Evolutionary conservation across 257 asterid species (phyloP).

Genomic region (Solanum verrucosum): DNA sequence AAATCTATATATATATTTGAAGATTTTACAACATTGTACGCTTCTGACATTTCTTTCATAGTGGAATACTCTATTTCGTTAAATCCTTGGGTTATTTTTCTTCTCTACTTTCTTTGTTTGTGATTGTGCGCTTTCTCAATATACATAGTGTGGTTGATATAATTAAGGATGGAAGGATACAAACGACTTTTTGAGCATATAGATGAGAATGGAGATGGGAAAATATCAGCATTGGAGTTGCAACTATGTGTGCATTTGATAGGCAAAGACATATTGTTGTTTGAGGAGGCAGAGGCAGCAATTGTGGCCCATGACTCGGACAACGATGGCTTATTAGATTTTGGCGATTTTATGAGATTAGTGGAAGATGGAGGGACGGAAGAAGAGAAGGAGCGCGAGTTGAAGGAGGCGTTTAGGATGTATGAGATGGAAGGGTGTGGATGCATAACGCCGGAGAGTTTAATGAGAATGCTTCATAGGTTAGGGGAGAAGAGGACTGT

Average conservation of each 20-base stretch:
- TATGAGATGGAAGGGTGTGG: conserved; percentile 48
- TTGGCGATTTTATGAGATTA: conserved; percentile 39
- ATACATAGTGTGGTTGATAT: no score
- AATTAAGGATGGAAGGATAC: conserved; percentile 13
- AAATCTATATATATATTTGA: no score
- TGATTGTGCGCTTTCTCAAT: background rate
- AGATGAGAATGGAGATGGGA: conserved; percentile 21
- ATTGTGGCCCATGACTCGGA: conserved; percentile 29
- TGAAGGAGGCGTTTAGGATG: conserved; percentile 47
- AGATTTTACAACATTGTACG: no score
- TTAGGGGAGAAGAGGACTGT: conserved; percentile 41
- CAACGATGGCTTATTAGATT: conserved; percentile 37
- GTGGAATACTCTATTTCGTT: no score
- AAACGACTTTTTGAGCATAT: conserved; percentile 16
- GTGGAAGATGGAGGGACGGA: conserved; percentile 41
- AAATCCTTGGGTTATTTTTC: no score
- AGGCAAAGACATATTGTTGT: conserved; percentile 17
- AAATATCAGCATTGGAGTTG: conserved; percentile 20
- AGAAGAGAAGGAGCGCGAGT: conserved; percentile 38
- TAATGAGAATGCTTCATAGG: conserved; percentile 44
- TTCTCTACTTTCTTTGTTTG: background rate
- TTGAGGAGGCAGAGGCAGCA: conserved; percentile 28
- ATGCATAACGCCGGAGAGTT: conserved; percentile 48
- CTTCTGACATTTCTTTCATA: no score
- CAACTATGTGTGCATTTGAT: conserved; percentile 7